Percentiles rank a stretch among this genome's conserved stretches.
Evolutionary conservation across 208 protist genomes (phyloP).

Genomic region (Trypanosomatidae sp.): DNA sequence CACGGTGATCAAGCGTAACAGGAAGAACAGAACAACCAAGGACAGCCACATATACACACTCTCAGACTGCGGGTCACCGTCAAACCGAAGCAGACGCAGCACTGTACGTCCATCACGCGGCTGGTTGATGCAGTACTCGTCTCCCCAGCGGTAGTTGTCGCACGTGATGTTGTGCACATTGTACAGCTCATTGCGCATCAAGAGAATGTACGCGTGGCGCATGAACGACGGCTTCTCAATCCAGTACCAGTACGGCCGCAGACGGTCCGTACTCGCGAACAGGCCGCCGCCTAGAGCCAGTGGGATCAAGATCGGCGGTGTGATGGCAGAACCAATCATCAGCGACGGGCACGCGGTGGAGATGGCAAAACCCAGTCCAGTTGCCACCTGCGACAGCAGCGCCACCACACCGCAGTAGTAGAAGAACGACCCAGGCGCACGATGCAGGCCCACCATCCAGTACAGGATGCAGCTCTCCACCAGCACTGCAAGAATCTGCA

Average conservation of each 20-base stretch:
- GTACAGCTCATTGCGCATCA: constrained; percentile 69
- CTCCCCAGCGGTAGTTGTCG: constrained; percentile 38
- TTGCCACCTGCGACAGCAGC: constrained; percentile 51
- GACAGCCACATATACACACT: constrained; percentile 68
- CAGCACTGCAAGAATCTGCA: constrained; percentile 41
- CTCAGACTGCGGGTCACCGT: constrained; percentile 43
- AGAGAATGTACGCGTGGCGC: constrained; percentile 62
- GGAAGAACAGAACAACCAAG: constrained; percentile 47
- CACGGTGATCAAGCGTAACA: constrained; percentile 37
- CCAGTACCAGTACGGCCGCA: constrained; percentile 83
- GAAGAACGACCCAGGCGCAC: constrained; percentile 50
- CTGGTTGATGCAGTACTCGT: constrained; percentile 49
- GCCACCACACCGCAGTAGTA: constrained; percentile 50
- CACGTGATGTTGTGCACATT: constrained; percentile 52
- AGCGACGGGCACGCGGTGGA: constrained; percentile 37
- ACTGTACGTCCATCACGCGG: constrained; percentile 50
- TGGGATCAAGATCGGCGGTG: constrained; percentile 64
- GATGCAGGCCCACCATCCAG: constrained; percentile 56
- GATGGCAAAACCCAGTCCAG: constrained; percentile 57
- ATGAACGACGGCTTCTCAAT: constrained; percentile 77
- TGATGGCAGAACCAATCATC: constrained; percentile 41
- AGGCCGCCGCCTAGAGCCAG: constrained; percentile 64
- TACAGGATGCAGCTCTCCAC: constrained; percentile 62
- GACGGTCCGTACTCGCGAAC: constrained; percentile 55
- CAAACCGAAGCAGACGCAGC: constrained; percentile 53